Conservation (phyloP, 2,329 filamentous ascomycete genomes). For the Sarocladiaceae sp. region DNA sequence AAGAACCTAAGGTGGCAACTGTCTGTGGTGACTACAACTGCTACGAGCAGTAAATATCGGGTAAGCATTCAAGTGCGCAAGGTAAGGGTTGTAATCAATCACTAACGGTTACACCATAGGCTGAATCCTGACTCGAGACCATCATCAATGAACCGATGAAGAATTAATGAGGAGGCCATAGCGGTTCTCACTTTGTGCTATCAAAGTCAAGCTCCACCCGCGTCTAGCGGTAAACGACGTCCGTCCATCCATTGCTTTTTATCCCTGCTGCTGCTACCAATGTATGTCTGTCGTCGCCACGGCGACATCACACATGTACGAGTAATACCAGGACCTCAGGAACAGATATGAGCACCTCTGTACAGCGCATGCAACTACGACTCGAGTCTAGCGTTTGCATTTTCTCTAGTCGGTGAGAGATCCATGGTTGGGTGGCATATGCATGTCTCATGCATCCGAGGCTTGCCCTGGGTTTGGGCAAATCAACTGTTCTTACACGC, state of each 20-base stretch:
- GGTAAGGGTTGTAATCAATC: too few relatives aligned
- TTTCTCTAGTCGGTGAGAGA: conserved; percentile 4
- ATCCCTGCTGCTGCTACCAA: neutral
- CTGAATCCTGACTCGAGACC: neutral
- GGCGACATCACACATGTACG: neutral
- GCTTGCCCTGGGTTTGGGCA: neutral
- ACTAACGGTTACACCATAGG: too few relatives aligned
- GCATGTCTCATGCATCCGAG: conserved; percentile 2
- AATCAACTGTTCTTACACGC: neutral
- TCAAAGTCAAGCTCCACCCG: neutral
- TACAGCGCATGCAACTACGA: neutral
- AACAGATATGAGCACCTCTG: neutral
- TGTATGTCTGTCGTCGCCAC: neutral
- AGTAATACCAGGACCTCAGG: neutral
- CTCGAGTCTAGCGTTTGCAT: neutral
- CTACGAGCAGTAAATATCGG: too few relatives aligned
- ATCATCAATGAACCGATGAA: neutral
- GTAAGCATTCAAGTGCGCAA: too few relatives aligned
- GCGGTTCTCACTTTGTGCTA: conserved; percentile 6
- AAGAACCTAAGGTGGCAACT: too few relatives aligned
- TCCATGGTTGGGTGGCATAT: neutral
- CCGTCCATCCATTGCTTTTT: neutral
- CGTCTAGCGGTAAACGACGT: neutral
- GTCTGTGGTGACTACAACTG: neutral
- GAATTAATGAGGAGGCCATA: neutral